Evolutionary conservation across 495 filamentous ascomycete genomes (phyloP).

Genomic region (Xylaria cubensis): DNA sequence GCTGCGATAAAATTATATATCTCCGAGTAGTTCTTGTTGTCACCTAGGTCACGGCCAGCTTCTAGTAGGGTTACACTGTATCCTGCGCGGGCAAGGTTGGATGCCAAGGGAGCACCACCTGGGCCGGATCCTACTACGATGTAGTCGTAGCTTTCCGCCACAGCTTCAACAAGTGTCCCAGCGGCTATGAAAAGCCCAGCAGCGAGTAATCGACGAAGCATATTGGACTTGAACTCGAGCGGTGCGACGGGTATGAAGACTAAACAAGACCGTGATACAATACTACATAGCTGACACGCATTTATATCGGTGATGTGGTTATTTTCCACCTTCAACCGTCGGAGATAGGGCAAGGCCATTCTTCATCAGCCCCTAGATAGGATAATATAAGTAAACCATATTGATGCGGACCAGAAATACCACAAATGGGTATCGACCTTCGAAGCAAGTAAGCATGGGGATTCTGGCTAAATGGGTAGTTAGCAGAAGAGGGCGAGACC

Average conservation of each 20-base stretch:
- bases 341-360: conserved; percentile 3
- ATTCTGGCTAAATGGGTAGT: conserved; percentile 42
- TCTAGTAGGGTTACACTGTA: conserved; percentile 68
- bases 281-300: conserved; percentile 3
- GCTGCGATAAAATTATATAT: conserved; percentile 51
- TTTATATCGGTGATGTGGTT: conserved; percentile 26
- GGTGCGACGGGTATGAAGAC: not conserved
- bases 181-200: conserved; percentile 40
- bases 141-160: conserved; percentile 61
- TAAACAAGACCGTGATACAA: not conserved
- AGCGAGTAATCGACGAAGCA: conserved; percentile 31
- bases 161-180: conserved; percentile 34
- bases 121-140: conserved; percentile 71
- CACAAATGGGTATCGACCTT: conserved; percentile 19
- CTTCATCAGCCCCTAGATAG: conserved; percentile 21
- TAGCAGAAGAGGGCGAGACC: conserved; percentile 24
- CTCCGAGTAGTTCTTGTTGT: conserved; percentile 52
- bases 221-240: conserved; percentile 10
- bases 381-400: conserved; percentile 20
- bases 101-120: conserved; percentile 68
- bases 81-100: conserved; percentile 65
- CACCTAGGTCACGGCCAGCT: conserved; percentile 66
- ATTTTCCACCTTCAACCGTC: not conserved
- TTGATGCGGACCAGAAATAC: conserved; percentile 29
- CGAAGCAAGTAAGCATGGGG: not conserved